Percentiles rank a stretch among this genome's conserved stretches.
phyloP scores from a whole-genome alignment of 495 filamentous ascomycete genomes.

The Xylaria acuta region DNA sequence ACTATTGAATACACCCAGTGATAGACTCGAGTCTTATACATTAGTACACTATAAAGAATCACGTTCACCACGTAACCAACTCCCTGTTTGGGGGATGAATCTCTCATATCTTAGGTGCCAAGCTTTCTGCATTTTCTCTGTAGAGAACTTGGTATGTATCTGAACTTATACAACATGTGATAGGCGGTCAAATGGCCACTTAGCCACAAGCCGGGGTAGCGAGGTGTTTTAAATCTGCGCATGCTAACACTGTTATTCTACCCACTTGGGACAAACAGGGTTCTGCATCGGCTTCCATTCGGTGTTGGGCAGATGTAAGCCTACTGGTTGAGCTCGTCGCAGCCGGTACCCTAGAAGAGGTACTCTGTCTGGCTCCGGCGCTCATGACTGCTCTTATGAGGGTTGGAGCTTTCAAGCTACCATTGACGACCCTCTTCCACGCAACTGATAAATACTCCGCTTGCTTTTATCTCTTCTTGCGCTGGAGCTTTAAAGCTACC shows the following conservation, averaged over 20 bases:
- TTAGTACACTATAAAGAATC: background rate
- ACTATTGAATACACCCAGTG: background rate
- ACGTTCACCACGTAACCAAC: background rate
- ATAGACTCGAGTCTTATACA: background rate
- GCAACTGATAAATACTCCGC: constrained; percentile 34
- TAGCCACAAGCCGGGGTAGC: constrained; percentile 20
- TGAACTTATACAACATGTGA: constrained; percentile 23
- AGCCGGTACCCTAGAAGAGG: background rate
- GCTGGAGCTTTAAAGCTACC: constrained; percentile 63
- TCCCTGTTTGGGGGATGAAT: background rate
- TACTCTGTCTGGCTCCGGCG: constrained; percentile 19
- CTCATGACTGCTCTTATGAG: constrained; percentile 30
- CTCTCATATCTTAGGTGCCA: background rate
- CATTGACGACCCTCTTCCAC: constrained; percentile 48
- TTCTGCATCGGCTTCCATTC: constrained; percentile 18
- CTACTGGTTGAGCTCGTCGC: constrained; percentile 19
- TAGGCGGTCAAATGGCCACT: constrained; percentile 23
- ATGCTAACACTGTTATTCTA: constrained; percentile 27
- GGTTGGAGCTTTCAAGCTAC: constrained; percentile 62
- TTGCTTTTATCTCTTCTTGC: constrained; percentile 37
- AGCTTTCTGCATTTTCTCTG: constrained; percentile 19
- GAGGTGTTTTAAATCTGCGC: constrained; percentile 11
- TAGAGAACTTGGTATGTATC: constrained; percentile 18
- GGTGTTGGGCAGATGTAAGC: background rate
- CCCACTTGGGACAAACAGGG: constrained; percentile 30